phyloP scores from a whole-genome alignment of 2,329 filamentous ascomycete genomes.

The Cladophialophora bantiana region DNA sequence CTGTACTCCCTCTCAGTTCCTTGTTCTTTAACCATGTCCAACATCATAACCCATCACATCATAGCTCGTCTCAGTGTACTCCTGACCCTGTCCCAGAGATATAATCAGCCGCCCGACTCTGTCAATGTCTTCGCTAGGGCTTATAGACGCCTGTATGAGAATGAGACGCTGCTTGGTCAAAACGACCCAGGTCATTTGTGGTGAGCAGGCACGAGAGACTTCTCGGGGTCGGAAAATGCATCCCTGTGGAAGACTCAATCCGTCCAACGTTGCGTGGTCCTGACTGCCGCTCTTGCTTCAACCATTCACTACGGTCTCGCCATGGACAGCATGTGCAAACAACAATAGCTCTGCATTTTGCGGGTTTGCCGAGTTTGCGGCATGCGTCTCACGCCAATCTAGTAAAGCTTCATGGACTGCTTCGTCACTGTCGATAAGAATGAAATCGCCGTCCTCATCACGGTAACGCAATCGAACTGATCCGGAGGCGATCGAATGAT shows the following conservation, averaged over 20 bases:
- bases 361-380: conserved; percentile 58
- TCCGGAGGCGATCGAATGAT: conserved; percentile 80
- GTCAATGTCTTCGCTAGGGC: not conserved
- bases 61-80: conserved; percentile 32
- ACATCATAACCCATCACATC: conserved; percentile 35
- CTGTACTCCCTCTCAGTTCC: conserved; percentile 5
- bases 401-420: conserved; percentile 96
- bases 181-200: not conserved
- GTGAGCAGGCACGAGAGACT: not conserved
- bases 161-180: not conserved
- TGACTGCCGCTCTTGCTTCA: conserved; percentile 3
- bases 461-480: conserved; percentile 87
- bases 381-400: conserved; percentile 84
- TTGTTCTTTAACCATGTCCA: conserved; percentile 29
- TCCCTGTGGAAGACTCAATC: not conserved
- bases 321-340: conserved; percentile 34
- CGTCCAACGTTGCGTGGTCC: not conserved
- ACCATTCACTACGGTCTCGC: conserved; percentile 23
- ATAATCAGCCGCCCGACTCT: conserved; percentile 6
- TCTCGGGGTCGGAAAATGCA: not conserved
- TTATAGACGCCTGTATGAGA: conserved; percentile 8
- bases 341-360: conserved; percentile 39
- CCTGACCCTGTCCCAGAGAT: conserved; percentile 6
- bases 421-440: conserved; percentile 93
- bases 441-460: conserved; percentile 90